Base-by-base conservation (phyloP, 306 rosid genomes). In the Cotoneaster glaucophyllus region DNA sequence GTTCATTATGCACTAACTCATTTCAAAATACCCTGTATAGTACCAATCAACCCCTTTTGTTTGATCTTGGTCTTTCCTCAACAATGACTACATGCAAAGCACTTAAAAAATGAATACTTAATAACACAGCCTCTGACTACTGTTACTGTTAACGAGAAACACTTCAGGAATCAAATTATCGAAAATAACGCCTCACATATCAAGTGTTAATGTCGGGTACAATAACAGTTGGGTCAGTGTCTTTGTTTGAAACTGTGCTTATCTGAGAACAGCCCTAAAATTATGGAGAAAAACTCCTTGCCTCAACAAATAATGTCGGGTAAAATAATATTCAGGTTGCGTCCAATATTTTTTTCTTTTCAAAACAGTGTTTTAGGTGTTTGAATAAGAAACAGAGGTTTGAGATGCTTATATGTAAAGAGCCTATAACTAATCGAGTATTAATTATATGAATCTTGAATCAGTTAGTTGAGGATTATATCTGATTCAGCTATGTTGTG, bases 401-500 rank as follows among this genome's bases (percentile, higher is more conserved):
- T 48, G 54, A 48, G 54, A 48, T 48, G 54, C 54, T 48, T 48
- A 15, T 48, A 1, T 15, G 54, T 48, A 48, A 15, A 15, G 54
- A 48, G 54, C 8, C 54, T 48, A 48, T 15, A 8, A 57, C 14
- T 7, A 57, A 57, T 22, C 63, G 0, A 57, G 28, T 57, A 4
- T 57, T 57, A 4, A 22, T 8, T n/a, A 21, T 21, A 18, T 19
- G 21, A 53, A 34, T 34, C 41, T 34, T 34, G 41, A 34, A 34
- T 34, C 2, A 34, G 10, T 34, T 34, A 34, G 9, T 34, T 34
- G 10, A 34, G 10, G 41, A 34, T 34, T 34, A 34, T 7, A 34
- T 34, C 41, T 34, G 41, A 34, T 57, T 74, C 72, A 41, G 68
- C 69, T 54, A 11, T 83, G 68, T 78, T 69, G 8, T 80, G 74